Evolutionary conservation across 1,139 yeast species (phyloP).

Genomic region (Geotrichum fermentans): DNA sequence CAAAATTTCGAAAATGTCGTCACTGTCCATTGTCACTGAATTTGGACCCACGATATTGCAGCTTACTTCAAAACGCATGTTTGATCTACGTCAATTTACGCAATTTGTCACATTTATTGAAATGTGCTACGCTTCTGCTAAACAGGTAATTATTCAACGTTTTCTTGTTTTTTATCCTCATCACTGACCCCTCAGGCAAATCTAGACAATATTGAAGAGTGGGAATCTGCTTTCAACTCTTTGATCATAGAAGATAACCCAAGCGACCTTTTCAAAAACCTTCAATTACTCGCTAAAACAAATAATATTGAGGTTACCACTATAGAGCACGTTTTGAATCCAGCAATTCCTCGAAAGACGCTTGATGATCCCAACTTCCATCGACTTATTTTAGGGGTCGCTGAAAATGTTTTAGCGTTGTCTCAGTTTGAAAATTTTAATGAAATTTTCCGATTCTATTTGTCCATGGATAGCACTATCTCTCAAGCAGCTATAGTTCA

Average conservation of each 20-base stretch:
- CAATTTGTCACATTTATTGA: slow-evolving; percentile 16
- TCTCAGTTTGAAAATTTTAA: slow-evolving; percentile 10
- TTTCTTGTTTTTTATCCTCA: background rate
- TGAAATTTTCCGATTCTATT: slow-evolving; percentile 12
- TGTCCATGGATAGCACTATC: background rate
- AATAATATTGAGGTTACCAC: slow-evolving; percentile 3
- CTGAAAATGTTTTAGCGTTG: slow-evolving; percentile 5
- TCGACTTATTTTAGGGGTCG: slow-evolving; percentile 7
- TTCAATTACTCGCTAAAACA: slow-evolving; percentile 9
- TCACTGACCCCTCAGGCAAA: slow-evolving; percentile 4
- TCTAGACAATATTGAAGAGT: slow-evolving; percentile 4
- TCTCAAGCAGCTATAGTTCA: background rate
- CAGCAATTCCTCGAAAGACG: background rate
- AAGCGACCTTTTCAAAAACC: slow-evolving; percentile 1
- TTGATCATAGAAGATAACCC: slow-evolving; percentile 11
- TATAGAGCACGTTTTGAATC: slow-evolving; percentile 1
- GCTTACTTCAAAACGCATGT: slow-evolving; percentile 15
- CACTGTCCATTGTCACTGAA: slow-evolving; percentile 12
- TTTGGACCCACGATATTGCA: slow-evolving; percentile 20
- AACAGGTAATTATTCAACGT: slow-evolving; percentile 15
- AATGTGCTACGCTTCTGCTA: slow-evolving; percentile 14
- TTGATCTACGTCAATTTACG: slow-evolving; percentile 10
- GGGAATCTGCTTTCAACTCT: slow-evolving; percentile 12
- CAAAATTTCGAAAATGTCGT: slow-evolving; percentile 15
- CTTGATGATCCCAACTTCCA: slow-evolving; percentile 12